Conservation (phyloP, 805 yeast species). For the Pichia rugopelliculosa region DNA sequence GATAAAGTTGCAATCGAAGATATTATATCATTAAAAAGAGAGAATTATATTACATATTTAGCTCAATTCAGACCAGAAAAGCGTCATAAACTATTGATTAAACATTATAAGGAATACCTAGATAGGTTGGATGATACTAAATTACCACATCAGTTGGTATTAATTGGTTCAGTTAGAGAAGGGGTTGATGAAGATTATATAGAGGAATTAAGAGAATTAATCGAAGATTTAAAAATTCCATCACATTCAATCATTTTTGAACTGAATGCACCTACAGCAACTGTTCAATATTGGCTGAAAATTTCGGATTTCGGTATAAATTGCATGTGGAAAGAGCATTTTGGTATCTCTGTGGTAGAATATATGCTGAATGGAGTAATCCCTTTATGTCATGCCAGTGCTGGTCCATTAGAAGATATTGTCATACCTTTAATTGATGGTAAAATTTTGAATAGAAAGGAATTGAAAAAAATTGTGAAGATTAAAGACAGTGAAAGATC, state of each 20-base stretch:
- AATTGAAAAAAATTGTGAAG: neutral
- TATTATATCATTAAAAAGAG: constrained; percentile 23
- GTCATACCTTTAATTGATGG: constrained; percentile 41
- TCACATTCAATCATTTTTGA: constrained; percentile 30
- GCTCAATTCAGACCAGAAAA: constrained; percentile 97
- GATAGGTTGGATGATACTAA: constrained; percentile 1
- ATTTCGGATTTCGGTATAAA: constrained; percentile 72
- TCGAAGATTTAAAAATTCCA: constrained; percentile 34
- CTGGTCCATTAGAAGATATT: constrained; percentile 89
- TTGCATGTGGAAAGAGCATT: constrained; percentile 99
- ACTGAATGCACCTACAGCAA: constrained; percentile 66
- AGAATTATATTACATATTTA: constrained; percentile 45
- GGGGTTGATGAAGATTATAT: constrained; percentile 58
- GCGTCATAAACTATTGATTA: constrained; percentile 66
- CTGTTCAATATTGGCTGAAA: constrained; percentile 46
- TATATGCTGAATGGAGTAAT: constrained; percentile 78
- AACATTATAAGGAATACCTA: constrained; percentile 54
- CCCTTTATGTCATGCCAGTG: constrained; percentile 89
- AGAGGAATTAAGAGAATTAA: constrained; percentile 36
- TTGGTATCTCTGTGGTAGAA: constrained; percentile 96
- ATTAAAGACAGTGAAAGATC: constrained; percentile 32
- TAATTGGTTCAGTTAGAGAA: constrained; percentile 82
- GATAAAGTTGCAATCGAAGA: constrained; percentile 32
- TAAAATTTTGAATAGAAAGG: constrained; percentile 13
- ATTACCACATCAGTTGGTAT: constrained; percentile 48